Conservation (phyloP, 768 basidiomycete genomes). For the Amanita pseudoporphyria region DNA sequence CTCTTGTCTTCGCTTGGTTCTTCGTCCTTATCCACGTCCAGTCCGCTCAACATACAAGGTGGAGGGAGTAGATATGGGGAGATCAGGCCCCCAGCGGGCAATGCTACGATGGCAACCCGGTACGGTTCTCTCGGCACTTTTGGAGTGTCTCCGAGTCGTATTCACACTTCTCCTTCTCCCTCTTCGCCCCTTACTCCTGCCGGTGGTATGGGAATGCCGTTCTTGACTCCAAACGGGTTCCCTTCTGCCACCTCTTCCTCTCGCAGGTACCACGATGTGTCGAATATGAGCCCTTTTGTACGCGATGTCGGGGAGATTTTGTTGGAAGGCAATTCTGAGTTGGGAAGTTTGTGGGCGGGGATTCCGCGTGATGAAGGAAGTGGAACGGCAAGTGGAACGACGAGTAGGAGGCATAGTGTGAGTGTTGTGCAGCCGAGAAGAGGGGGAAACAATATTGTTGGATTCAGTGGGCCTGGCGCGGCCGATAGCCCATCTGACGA, state of each 20-base stretch:
- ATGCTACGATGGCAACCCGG: slow-evolving; percentile 39
- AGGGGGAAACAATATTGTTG: slow-evolving; percentile 41
- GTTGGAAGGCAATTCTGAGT: slow-evolving; percentile 60
- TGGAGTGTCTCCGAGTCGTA: slow-evolving; percentile 46
- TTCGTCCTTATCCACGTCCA: slow-evolving; percentile 11
- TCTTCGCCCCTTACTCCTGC: slow-evolving; percentile 27
- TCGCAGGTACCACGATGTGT: slow-evolving; percentile 41
- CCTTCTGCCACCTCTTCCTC: slow-evolving; percentile 18
- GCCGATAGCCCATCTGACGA: slow-evolving; percentile 31
- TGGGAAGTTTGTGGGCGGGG: slow-evolving; percentile 71
- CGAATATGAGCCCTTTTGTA: slow-evolving; percentile 83
- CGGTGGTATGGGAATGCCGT: slow-evolving; percentile 15
- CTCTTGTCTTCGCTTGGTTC: slow-evolving; percentile 25
- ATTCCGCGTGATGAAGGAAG: slow-evolving; percentile 52
- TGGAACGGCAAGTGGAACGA: slow-evolving; percentile 50
- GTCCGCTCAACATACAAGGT: slow-evolving; percentile 42
- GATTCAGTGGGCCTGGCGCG: slow-evolving; percentile 55
- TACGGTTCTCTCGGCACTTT: slow-evolving; percentile 52
- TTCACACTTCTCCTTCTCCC: slow-evolving; percentile 37
- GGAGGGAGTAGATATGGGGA: slow-evolving; percentile 42
- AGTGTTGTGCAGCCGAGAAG: slow-evolving; percentile 72
- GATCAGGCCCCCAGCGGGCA: slow-evolving; percentile 41
- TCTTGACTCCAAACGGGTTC: slow-evolving; percentile 27
- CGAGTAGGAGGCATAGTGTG: slow-evolving; percentile 76
- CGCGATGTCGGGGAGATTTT: slow-evolving; percentile 74